Evolutionary conservation across 2,329 filamentous ascomycete species (phyloP), one percentile per base, ranked within the genome.

Genomic region (Aplosporella prunicola): DNA sequence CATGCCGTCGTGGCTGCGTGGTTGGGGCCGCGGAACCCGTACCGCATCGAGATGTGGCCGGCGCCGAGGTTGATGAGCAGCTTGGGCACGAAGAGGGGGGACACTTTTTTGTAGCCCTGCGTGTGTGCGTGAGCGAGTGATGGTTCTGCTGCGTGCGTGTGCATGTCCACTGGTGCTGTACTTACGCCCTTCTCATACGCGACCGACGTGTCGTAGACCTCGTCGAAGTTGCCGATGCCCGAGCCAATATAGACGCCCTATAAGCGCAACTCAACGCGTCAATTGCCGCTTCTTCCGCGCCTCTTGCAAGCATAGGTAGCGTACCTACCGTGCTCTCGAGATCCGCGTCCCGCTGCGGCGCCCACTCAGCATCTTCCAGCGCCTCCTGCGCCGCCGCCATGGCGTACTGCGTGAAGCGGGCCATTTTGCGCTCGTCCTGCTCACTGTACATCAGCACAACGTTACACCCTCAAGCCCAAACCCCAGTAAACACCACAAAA

Each of bases 51-150:
- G 24, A 96, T 78, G 56, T 96, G 89, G 1, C 91, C 91, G 8
- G 91, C 91, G 1, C 85, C 91, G 47, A 98, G 74, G 57, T 98
- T 98, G 62, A 93, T 94, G 33, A 98, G 71, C 6, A 96, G 77
- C 48, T 85, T 82, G 5, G 91, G 91, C 6, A 96, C 87, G 54
- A 98, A 96, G 3, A 94, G 66, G 1, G 91, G 91, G 22, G 88
- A 93, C 2, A 96, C 83, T 53, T 91, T 94, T 49, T 76, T 85
- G 58, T 95, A 93, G 45, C 89, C 89, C 84, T 91, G 31, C 16
- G 27, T 9, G 9, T 8, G 28, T 15, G 3, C 29, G 20, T 17
- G 17, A 35, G 18, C 20, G 38, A 15, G 4, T 9, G 9, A 11
- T n/a, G 9, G n/a, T n/a, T n/a, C n/a, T n/a, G n/a, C n/a, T n/a